phyloP scores from a whole-genome alignment of 495 filamentous ascomycete genomes.

The Rhypophila decipiens region DNA sequence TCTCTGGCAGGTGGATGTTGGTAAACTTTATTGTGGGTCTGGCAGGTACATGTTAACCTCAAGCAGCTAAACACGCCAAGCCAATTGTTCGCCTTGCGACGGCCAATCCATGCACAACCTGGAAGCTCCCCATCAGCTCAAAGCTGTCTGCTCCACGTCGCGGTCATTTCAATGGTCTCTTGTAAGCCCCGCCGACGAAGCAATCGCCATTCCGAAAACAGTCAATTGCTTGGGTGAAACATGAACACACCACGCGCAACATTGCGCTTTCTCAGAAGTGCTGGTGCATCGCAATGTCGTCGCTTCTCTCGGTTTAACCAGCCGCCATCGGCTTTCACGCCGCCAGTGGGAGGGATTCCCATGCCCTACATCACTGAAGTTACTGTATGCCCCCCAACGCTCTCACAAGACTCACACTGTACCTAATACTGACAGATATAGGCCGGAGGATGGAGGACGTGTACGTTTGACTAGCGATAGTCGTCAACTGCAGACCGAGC shows the following conservation, averaged over 20 bases:
- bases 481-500: not conserved
- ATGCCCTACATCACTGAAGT: conserved; percentile 74
- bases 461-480: conserved; percentile 45
- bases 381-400: conserved; percentile 62
- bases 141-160: too few species aligned
- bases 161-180: too few species aligned
- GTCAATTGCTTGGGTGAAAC: not conserved
- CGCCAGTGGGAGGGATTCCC: conserved; percentile 52
- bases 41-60: too few species aligned
- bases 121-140: too few species aligned
- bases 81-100: too few species aligned
- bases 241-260: conserved; percentile 31
- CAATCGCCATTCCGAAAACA: not conserved
- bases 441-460: conserved; percentile 88
- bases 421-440: conserved; percentile 48
- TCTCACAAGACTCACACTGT: too few species aligned
- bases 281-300: conserved; percentile 24
- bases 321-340: conserved; percentile 19
- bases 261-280: conserved; percentile 23
- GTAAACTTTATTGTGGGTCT: too few species aligned
- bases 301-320: conserved; percentile 32
- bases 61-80: too few species aligned
- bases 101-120: too few species aligned
- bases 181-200: too few species aligned
- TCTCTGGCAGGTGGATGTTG: too few species aligned